phyloP scores from a whole-genome alignment of 805 yeast genomes.

The Candida railenensis region DNA sequence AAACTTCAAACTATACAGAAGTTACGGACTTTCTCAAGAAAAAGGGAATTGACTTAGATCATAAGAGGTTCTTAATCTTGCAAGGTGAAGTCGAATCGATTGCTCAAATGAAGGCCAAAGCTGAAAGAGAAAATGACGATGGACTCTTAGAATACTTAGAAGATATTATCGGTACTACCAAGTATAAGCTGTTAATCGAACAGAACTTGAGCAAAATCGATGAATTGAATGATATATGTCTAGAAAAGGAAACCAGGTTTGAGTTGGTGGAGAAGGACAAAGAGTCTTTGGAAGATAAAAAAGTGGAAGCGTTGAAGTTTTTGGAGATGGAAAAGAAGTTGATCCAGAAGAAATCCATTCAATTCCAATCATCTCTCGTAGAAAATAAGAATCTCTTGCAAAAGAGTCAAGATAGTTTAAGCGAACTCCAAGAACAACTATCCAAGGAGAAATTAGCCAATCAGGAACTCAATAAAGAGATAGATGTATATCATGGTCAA shows the following conservation, averaged over 20 bases:
- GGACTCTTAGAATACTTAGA: constrained; percentile 92
- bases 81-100: constrained; percentile 99
- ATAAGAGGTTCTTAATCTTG: constrained; percentile 86
- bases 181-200: constrained; percentile 77
- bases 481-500: constrained; percentile 28
- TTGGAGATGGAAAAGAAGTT: constrained; percentile 64
- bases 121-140: constrained; percentile 88
- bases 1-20: constrained; percentile 68
- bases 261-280: constrained; percentile 79
- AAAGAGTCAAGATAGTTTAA: constrained; percentile 34
- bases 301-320: constrained; percentile 67
- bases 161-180: constrained; percentile 93
- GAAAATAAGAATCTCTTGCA: constrained; percentile 34
- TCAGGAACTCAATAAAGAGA: constrained; percentile 21
- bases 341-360: constrained; percentile 50
- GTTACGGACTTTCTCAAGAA: constrained; percentile 73
- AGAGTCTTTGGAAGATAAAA: constrained; percentile 58
- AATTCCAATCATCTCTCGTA: constrained; percentile 52
- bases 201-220: constrained; percentile 60
- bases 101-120: constrained; percentile 98
- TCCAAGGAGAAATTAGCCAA: constrained; percentile 24
- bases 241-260: constrained; percentile 77
- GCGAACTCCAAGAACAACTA: constrained; percentile 36
- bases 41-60: constrained; percentile 91
- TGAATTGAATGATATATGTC: constrained; percentile 72